phyloP scores from a whole-genome alignment of 129 eudicot species.

The Silybum marianum region DNA sequence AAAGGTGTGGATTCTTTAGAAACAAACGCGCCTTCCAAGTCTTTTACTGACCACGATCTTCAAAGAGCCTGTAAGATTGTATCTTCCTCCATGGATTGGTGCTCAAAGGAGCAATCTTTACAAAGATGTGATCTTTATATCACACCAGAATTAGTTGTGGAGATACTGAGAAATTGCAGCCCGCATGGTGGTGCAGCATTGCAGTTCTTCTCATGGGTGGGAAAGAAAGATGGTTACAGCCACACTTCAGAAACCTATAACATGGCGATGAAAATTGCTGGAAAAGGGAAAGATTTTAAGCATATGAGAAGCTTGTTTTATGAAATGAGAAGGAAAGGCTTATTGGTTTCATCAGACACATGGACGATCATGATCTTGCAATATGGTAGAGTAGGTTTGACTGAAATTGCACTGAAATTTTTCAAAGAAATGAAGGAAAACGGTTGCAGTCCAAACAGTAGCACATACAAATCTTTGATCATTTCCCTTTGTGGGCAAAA shows the following conservation, averaged over 20 bases:
- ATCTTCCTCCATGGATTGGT: slow-evolving; percentile 67
- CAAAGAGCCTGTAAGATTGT: slow-evolving; percentile 50
- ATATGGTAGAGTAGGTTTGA: slow-evolving; percentile 83
- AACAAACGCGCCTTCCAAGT: slow-evolving; percentile 13
- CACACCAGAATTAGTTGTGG: slow-evolving; percentile 66
- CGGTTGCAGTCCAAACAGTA: slow-evolving; percentile 59
- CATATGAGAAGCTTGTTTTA: slow-evolving; percentile 68
- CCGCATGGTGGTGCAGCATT: slow-evolving; percentile 47
- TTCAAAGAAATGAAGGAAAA: slow-evolving; percentile 74
- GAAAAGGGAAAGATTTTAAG: slow-evolving; percentile 78
- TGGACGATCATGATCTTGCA: slow-evolving; percentile 88
- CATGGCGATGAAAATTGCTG: slow-evolving; percentile 82
- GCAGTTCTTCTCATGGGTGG: slow-evolving; percentile 77
- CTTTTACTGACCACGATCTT: slow-evolving; percentile 42
- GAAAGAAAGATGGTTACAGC: slow-evolving; percentile 54
- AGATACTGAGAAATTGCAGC: slow-evolving; percentile 49
- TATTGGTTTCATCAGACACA: slow-evolving; percentile 63
- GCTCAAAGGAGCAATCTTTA: slow-evolving; percentile 52
- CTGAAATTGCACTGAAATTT: slow-evolving; percentile 60
- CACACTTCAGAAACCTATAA: slow-evolving; percentile 71
- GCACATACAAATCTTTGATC: slow-evolving; percentile 72
- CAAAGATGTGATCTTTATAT: slow-evolving; percentile 44
- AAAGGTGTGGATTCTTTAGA: slow-evolving; percentile 7
- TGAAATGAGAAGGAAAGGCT: slow-evolving; percentile 74
- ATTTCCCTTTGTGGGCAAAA: slow-evolving; percentile 76